These are phyloP conservation scores for Cystobasidium sp. DNA, from an alignment of 1,284 basidiomycete genomes.

Conservation along the genomic window DNA sequence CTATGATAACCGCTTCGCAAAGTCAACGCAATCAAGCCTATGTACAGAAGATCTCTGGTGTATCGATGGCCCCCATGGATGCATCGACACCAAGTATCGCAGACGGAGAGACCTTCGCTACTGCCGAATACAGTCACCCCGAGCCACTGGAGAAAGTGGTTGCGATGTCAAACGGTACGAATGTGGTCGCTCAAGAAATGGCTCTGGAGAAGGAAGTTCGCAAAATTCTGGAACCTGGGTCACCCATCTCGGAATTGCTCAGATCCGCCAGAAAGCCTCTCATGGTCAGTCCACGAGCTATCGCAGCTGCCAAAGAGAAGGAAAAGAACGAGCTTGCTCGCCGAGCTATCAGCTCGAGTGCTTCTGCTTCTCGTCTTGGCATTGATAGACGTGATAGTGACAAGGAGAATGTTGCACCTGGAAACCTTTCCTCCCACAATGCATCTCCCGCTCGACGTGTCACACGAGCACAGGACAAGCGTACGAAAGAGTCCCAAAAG, in stretches of 20 bases:
- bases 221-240: slow-evolving; percentile 90
- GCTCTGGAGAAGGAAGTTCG: slow-evolving; percentile 85
- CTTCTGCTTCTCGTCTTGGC: slow-evolving; percentile 16
- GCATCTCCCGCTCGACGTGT: slow-evolving; percentile 10
- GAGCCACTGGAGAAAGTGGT: slow-evolving; percentile 41
- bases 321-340: slow-evolving; percentile 42
- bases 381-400: slow-evolving; percentile 9
- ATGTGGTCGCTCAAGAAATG: slow-evolving; percentile 37
- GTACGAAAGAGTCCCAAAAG: slow-evolving; percentile 1
- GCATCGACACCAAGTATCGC: slow-evolving; percentile 18
- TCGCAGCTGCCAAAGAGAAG: slow-evolving; percentile 28
- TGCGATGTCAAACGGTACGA: slow-evolving; percentile 33
- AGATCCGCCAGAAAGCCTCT: slow-evolving; percentile 83
- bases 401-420: slow-evolving; percentile 40
- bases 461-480: slow-evolving; percentile 17
- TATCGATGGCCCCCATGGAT: slow-evolving; percentile 4
- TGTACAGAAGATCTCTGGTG: slow-evolving; percentile 36
- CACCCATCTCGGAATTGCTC: slow-evolving; percentile 88
- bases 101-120: slow-evolving; percentile 18
- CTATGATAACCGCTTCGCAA: slow-evolving; percentile 32
- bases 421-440: slow-evolving; percentile 3
- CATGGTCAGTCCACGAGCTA: slow-evolving; percentile 65
- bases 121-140: slow-evolving; percentile 15
- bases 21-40: slow-evolving; percentile 39
- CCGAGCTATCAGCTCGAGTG: slow-evolving; percentile 21